Conservation (phyloP, 2,329 filamentous ascomycete genomes). For the Verruconis gallopava region DNA sequence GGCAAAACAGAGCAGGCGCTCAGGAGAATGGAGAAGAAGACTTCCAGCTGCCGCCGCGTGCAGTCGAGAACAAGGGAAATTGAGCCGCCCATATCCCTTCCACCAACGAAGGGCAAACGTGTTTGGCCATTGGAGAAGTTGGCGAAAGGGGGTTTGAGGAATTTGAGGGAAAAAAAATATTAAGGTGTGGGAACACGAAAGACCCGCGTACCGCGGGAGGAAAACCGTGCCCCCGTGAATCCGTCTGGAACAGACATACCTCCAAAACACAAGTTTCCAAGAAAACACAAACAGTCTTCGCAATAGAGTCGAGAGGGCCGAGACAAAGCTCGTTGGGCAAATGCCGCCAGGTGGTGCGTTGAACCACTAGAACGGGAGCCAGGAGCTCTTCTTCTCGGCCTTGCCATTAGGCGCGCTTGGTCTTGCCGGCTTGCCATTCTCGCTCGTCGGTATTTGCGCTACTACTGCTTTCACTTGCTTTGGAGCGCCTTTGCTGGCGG, state of each 20-base stretch:
- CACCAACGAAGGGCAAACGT: no score
- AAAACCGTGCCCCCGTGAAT: constrained; percentile 18
- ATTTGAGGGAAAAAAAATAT: no score
- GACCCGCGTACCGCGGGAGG: constrained; percentile 16
- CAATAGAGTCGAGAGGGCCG: background rate
- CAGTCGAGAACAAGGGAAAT: no score
- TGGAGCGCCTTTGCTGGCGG: constrained; percentile 8
- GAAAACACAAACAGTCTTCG: constrained; percentile 10
- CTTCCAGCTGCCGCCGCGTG: no score
- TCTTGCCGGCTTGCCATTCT: constrained; percentile 5
- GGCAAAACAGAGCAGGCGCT: no score
- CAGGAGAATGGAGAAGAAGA: no score
- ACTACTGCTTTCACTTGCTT: constrained; percentile 5
- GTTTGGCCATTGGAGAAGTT: no score
- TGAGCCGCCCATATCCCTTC: no score
- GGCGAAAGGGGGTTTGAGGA: no score
- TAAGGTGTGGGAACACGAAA: no score
- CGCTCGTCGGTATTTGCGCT: constrained; percentile 1
- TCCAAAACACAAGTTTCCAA: constrained; percentile 10
- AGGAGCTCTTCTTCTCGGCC: constrained; percentile 2
- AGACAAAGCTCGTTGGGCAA: constrained; percentile 2
- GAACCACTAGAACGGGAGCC: background rate
- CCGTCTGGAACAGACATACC: constrained; percentile 11
- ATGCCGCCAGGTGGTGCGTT: no score
- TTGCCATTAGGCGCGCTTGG: constrained; percentile 6